Evolutionary conservation across 768 basidiomycete species (phyloP), one percentile per base, ranked within the genome.

Genomic region (Rhizopogon salebrosus): DNA sequence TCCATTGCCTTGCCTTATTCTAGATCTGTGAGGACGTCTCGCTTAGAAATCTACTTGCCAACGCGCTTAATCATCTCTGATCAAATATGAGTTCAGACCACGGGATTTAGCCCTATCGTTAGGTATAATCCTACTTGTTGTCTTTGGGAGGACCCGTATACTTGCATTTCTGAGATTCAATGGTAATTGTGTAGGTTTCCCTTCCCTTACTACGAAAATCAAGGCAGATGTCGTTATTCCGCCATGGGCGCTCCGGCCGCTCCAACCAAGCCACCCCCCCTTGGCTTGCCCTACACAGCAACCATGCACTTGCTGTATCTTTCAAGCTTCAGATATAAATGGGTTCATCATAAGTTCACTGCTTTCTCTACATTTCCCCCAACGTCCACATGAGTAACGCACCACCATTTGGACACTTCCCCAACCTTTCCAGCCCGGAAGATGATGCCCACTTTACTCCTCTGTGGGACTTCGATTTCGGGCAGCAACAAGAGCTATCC

Each of bases 261-360:
- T 22, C n/a, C 8, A 46, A 46, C 22, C 29, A n/a, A 7, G 43
- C 43, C 43, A 46, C 43, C 27, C 43, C 29, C 43, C 43, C 43
- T 46, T 46, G 43, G 43, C 43, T 46, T 37, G 4, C 31, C 36
- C 43, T 31, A 14, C 43, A 46, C 43, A 46, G 43, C 43, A 46
- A 46, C 20, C 13, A 31, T n/a, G n/a, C 4, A 29, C 42, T 43
- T 43, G 29, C 29, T 46, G 43, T 46, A 46, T 45, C 20, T 14
- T 29, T 6, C 6, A 18, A 20, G 27, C 24, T 14, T 22, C 16
- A 8, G 38, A n/a, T 42, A 42, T 42, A 42, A 46, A 45, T 20
- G n/a, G 10, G 41, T 9, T 29, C 27, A 7, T 29, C 9, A 9
- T 29, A 9, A 29, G 11, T 34, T 34, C 31, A 34, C 13, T 13